These are phyloP conservation scores for Amylostereum areolatum DNA, from an alignment of 1,284 basidiomycete species.

Conservation along the genomic window DNA sequence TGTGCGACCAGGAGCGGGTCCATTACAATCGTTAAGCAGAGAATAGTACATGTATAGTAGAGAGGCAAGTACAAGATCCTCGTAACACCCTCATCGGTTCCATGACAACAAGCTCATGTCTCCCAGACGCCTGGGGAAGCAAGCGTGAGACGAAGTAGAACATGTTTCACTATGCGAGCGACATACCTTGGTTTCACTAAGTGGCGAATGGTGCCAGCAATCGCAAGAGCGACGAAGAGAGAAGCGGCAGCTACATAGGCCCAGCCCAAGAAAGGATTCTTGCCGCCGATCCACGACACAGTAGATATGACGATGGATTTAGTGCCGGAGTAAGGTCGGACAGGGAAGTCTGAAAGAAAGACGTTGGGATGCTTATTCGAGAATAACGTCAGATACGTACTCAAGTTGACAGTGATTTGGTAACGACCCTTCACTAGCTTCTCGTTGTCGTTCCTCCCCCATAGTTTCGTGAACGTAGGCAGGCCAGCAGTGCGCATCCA, in stretches of 20 bases:
- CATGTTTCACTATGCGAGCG: conserved; percentile 12
- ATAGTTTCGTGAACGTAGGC: conserved; percentile 95
- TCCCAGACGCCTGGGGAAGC: conserved; percentile 54
- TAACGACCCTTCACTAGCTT: conserved; percentile 75
- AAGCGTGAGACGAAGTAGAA: conserved; percentile 1
- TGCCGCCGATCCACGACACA: conserved; percentile 96
- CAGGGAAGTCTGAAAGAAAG: conserved; percentile 78
- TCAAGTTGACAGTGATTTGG: conserved; percentile 74
- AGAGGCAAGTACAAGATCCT: background rate
- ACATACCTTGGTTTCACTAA: conserved; percentile 86
- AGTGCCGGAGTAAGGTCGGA: conserved; percentile 86
- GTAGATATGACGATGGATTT: conserved; percentile 97
- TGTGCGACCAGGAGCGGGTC: no score
- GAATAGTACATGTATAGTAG: conserved; percentile 5
- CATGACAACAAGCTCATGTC: conserved; percentile 85
- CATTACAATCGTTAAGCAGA: background rate
- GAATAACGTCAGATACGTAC: conserved; percentile 41
- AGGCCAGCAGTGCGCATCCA: conserved; percentile 99
- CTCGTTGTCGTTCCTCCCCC: conserved; percentile 83
- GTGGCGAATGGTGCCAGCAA: conserved; percentile 88
- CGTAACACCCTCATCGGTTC: conserved; percentile 46
- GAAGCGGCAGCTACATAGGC: conserved; percentile 89
- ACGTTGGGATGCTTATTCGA: background rate
- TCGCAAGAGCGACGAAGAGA: conserved; percentile 83
- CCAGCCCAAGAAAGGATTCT: conserved; percentile 96